Evolutionary conservation across 495 filamentous ascomycete genomes (phyloP), one percentile per base, ranked within the genome.

Genomic region (Podospora comata): DNA sequence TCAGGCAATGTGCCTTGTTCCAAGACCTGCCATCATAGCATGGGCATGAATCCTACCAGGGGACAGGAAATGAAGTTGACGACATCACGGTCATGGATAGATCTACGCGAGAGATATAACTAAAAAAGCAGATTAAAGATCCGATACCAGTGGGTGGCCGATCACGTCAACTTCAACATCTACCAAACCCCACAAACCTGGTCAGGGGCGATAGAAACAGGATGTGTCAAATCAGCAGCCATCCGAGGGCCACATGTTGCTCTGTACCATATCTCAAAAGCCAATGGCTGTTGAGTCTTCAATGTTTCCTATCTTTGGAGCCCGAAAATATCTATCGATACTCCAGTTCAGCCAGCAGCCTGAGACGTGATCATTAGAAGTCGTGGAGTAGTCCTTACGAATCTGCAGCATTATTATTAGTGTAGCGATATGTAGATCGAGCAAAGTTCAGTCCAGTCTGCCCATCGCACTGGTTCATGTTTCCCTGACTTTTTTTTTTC

Each of bases 151-250:
- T 48, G 39, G 9, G 39, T 48, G 39, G 39, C 39, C 13, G 39
- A 48, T 48, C 39, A 48, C 39, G 39, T 48, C 39, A 48, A 48
- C 39, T 48, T 48, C 39, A 48, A 11, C 9, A 16, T 6, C 39
- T 48, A 48, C 39, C 39, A 48, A 48, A 48, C 39, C 39, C 18
- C 9, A 48, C 39, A 3, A 48, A 48, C 39, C 39, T 16, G 39
- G 39, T 48, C 39, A 48, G 39, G 39, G 39, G 39, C 60, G 66
- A 65, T 19, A 65, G 26, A 23, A 23, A 23, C 23, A 23, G 23
- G 23, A 23, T 48, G 39, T 20, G 53, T 71, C 69, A 65, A 74
- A 74, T 74, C 70, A 66, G 70, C 72, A 67, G 58, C 65, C 70
- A 26, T 62, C 67, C 60, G 60, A 15, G 20, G 66, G 53, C 70